Evolutionary conservation across 2,329 filamentous ascomycete genomes (phyloP).

Genomic region (Colletotrichum sp.): DNA sequence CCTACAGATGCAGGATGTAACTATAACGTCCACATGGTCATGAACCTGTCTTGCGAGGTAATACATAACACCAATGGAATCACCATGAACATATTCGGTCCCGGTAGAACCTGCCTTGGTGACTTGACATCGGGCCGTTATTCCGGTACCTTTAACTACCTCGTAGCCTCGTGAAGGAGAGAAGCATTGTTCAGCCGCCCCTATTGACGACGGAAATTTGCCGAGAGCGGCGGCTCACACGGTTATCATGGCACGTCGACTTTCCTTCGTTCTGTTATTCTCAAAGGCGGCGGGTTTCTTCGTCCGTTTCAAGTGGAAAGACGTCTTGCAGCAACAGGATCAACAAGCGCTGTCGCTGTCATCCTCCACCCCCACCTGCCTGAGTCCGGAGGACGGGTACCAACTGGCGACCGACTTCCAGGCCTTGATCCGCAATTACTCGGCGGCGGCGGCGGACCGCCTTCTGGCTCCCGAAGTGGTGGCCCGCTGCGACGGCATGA

Average conservation of each 20-base stretch:
- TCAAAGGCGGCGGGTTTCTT: neutral
- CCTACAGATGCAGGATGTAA: neutral
- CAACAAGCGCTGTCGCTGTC: neutral
- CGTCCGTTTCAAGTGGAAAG: neutral
- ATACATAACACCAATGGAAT: neutral
- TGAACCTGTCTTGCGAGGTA: neutral
- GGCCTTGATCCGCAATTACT: neutral
- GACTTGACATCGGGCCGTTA: neutral
- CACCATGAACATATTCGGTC: neutral
- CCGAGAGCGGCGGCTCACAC: neutral
- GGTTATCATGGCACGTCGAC: no score
- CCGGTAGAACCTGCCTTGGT: rapidly evolving
- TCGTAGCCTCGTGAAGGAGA: neutral
- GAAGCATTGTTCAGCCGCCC: neutral
- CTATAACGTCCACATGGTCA: neutral
- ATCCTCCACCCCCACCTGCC: neutral
- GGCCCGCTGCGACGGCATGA: neutral
- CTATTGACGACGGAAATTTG: neutral
- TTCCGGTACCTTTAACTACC: neutral
- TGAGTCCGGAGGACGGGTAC: neutral
- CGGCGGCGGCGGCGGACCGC: neutral
- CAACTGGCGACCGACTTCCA: neutral
- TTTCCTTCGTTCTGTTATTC: no score
- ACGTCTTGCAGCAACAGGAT: neutral
- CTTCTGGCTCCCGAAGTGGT: neutral